Percentiles rank a stretch among this genome's conserved stretches.
Conservation (phyloP, 2,329 filamentous ascomycete species). For the Ophiostoma angusticollis region DNA sequence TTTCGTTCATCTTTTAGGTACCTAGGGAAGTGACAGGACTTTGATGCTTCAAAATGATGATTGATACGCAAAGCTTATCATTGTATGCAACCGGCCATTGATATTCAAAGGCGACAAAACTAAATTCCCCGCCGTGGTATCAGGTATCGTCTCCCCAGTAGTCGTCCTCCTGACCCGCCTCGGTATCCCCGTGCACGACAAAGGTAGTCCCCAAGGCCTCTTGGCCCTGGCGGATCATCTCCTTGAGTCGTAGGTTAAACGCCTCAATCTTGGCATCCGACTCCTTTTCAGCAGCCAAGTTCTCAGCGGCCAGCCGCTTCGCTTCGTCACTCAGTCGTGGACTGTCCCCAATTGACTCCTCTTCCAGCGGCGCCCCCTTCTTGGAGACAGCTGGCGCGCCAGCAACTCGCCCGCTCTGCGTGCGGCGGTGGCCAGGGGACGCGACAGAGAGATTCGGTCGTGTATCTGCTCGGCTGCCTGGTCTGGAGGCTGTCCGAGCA, state of each 20-base stretch:
- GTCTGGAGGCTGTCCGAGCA: conserved; percentile 4
- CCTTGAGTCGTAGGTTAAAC: conserved; percentile 66
- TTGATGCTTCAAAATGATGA: too few relatives aligned
- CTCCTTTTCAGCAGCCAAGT: conserved; percentile 60
- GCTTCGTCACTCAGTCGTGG: conserved; percentile 52
- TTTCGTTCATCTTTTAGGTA: too few relatives aligned
- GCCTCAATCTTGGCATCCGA: conserved; percentile 67
- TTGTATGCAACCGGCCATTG: too few relatives aligned
- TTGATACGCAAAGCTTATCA: too few relatives aligned
- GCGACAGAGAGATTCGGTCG: conserved; percentile 12
- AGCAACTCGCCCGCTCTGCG: conserved; percentile 32
- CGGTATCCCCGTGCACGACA: conserved; percentile 39
- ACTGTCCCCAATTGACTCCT: conserved; percentile 24
- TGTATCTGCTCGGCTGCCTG: conserved; percentile 4
- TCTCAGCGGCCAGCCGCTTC: conserved; percentile 57
- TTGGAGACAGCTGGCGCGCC: conserved; percentile 21
- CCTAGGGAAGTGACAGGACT: too few relatives aligned
- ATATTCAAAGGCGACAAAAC: too few relatives aligned
- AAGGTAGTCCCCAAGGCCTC: conserved; percentile 69
- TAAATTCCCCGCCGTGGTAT: background rate
- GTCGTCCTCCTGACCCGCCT: conserved; percentile 16
- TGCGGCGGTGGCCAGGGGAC: conserved; percentile 34
- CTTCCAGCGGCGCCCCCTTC: background rate
- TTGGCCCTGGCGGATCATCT: conserved; percentile 80
- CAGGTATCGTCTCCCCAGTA: conserved; percentile 13